Base-by-base conservation (phyloP, 2,329 filamentous ascomycete species). In the Ceratocystis lukuohia region DNA sequence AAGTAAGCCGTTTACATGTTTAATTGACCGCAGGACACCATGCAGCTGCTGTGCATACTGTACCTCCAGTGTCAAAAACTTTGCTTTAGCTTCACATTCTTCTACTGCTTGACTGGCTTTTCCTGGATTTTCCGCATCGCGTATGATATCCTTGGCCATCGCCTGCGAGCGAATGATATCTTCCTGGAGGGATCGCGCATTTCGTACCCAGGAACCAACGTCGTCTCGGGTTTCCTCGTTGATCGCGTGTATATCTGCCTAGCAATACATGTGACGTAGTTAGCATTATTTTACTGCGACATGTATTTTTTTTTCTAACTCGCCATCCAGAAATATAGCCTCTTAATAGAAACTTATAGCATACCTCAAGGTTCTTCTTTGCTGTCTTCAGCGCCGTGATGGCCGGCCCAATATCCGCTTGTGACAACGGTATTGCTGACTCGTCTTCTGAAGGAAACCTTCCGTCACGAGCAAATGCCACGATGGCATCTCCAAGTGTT, bases 121-220 rank as follows among this genome's bases (percentile, higher is more conserved):
- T 62, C 78, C 79, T 1, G 82, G 82, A 1, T 80, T 83, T 72
- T 93, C 88, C 64, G 91, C 87, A 71, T 91, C 84, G 57, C 86
- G 82, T 4, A 93, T 83, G 67, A 97, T 95, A 67, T 91, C 86
- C 72, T 86, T 86, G 25, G 93, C 91, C 45, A 91, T 86, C 17
- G 84, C 82, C 71, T 90, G 87, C 28, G 91, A 93, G 61, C 84
- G 83, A 71, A 89, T 84, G 70, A 96, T 93, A 73, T 96, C 93
- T 69, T 87, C 83, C 74, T 96, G 90, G 6, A 96, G 82, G 64
- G 87, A 84, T 75, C 90, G 90, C 61, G 92, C 91, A 74, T 94
- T 90, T 64, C 81, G 78, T 66, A 95, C 89, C 93, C 93, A 97
- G 64, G 86, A 83, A 72, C 91, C 88, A 63, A 96, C 88, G 72